Evolutionary conservation across 163 green algal genomes (phyloP).

Genomic region (Chlamydomonas reinhardtii): DNA sequence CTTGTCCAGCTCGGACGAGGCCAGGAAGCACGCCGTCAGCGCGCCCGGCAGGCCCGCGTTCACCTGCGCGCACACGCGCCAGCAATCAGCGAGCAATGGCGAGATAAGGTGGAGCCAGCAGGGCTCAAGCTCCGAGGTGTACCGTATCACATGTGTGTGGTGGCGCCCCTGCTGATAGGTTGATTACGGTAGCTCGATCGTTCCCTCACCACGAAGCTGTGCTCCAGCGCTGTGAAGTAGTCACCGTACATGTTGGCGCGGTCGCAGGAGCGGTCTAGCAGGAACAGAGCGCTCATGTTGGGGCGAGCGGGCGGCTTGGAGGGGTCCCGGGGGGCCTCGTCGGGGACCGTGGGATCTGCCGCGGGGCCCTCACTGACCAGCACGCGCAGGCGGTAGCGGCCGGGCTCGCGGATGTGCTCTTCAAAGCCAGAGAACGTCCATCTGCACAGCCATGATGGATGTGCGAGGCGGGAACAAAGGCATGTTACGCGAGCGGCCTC

Average conservation of each 20-base stretch:
- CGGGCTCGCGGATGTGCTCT: background rate
- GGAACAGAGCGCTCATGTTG: background rate
- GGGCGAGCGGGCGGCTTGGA: background rate
- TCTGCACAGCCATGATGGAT: background rate
- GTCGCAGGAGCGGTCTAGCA: background rate
- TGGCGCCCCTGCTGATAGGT: no score
- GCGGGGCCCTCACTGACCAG: background rate
- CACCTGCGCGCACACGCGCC: background rate
- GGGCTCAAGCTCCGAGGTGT: no score
- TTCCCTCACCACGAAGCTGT: slow-evolving; percentile 9
- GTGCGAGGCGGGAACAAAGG: no score
- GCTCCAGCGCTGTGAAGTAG: background rate
- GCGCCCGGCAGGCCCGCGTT: background rate
- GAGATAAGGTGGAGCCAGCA: no score
- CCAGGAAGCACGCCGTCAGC: slow-evolving; percentile 7
- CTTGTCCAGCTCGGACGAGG: no score
- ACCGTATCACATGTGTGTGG: no score
- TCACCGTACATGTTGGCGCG: background rate
- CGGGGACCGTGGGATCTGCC: no score
- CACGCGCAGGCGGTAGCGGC: slow-evolving; percentile 20
- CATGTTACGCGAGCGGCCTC: background rate
- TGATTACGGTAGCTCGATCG: no score
- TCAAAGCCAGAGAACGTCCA: background rate
- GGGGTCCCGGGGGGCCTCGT: no score
- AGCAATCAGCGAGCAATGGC: no score